phyloP scores from a whole-genome alignment of 768 basidiomycete genomes.

The Pisolithus tinctorius region DNA sequence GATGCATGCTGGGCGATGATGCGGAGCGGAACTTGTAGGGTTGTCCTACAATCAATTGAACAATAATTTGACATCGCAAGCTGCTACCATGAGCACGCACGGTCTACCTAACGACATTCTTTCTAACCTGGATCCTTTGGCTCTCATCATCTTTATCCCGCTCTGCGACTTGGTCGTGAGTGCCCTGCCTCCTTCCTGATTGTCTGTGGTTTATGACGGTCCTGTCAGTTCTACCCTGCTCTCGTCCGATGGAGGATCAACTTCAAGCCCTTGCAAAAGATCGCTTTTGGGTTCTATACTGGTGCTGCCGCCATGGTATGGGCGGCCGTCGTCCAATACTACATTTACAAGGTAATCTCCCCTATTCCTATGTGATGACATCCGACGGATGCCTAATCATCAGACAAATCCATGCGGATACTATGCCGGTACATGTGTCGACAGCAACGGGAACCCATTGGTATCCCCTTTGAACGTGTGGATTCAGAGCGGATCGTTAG shows the following conservation, averaged over 20 bases:
- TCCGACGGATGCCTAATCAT: neutral
- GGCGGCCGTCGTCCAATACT: conserved; percentile 69
- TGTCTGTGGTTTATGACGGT: neutral
- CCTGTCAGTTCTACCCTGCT: conserved; percentile 46
- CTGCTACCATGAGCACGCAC: conserved; percentile 66
- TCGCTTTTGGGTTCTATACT: conserved; percentile 50
- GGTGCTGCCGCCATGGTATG: conserved; percentile 57
- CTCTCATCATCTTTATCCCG: conserved; percentile 70
- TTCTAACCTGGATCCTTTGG: conserved; percentile 72
- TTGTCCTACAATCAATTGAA: conserved; percentile 73
- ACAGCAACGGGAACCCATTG: conserved; percentile 42
- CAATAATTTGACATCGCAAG: conserved; percentile 75
- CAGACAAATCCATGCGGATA: conserved; percentile 42
- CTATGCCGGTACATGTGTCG: conserved; percentile 45
- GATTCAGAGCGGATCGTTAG: conserved; percentile 60
- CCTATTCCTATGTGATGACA: neutral
- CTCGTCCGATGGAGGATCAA: conserved; percentile 45
- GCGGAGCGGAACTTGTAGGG: conserved; percentile 35
- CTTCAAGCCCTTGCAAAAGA: conserved; percentile 55
- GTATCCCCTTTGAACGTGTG: conserved; percentile 68
- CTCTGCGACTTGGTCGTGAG: conserved; percentile 52
- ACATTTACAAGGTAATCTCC: conserved; percentile 50
- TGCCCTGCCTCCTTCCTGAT: neutral
- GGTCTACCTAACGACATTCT: conserved; percentile 72
- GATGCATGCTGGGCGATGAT: neutral